phyloP scores from a whole-genome alignment of 768 basidiomycete genomes.

The Clathrus columnatus region DNA sequence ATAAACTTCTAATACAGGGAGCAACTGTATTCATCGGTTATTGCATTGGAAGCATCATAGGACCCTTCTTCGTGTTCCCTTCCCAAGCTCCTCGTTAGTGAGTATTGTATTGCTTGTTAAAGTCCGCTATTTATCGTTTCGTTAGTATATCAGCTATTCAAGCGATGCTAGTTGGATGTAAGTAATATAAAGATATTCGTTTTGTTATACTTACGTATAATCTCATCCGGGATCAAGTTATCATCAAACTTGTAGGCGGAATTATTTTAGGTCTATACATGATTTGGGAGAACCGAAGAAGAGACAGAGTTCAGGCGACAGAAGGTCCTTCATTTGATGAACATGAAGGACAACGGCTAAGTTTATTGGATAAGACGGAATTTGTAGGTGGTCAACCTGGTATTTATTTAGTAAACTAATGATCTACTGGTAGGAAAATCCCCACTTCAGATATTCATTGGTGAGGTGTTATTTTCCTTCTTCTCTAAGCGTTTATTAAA shows the following conservation, averaged over 20 bases:
- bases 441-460: conserved; percentile 9
- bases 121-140: neutral
- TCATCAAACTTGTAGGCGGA: neutral
- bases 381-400: too few species aligned
- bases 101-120: neutral
- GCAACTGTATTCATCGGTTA: conserved; percentile 5
- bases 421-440: conserved; percentile 4
- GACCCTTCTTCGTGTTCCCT: conserved; percentile 5
- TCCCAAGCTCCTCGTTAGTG: conserved; percentile 6
- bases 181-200: conserved; percentile 12
- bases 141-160: conserved; percentile 22
- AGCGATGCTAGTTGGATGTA: conserved; percentile 15
- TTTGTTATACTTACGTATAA: conserved; percentile 12
- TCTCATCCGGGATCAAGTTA: conserved; percentile 10
- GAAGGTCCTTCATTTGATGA: neutral
- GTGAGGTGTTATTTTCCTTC: neutral
- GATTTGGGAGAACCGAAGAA: conserved; percentile 20
- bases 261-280: conserved; percentile 21
- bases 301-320: conserved; percentile 13
- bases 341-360: neutral
- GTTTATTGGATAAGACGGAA: neutral
- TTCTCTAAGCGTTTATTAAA: too few species aligned
- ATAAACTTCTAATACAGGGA: neutral
- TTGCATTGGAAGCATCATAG: conserved; percentile 7
- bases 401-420: too few species aligned